phyloP scores from a whole-genome alignment of 2,329 filamentous ascomycete species.

The Pseudocercospora eumusae region DNA sequence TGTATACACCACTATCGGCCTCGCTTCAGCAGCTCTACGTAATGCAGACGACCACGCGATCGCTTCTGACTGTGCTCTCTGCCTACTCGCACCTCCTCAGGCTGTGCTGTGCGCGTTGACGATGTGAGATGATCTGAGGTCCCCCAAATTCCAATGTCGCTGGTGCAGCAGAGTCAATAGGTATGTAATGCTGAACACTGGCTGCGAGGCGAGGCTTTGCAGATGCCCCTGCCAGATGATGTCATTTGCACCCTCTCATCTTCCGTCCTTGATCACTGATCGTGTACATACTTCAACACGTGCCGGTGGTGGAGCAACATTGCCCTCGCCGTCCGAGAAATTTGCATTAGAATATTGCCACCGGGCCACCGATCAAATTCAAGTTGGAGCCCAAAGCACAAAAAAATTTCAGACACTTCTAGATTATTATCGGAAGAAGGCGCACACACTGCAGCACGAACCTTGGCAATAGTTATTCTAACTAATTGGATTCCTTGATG shows the following conservation, averaged over 20 bases:
- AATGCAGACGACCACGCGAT: neutral
- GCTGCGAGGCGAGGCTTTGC: no score
- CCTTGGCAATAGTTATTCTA: no score
- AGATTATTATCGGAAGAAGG: neutral
- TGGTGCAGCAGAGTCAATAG: no score
- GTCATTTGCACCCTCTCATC: neutral
- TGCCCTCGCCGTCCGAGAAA: neutral
- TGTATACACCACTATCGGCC: neutral
- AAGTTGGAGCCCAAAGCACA: neutral
- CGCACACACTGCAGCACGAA: no score
- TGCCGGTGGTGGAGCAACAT: neutral
- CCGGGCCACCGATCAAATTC: no score
- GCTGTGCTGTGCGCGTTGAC: neutral
- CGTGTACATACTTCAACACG: neutral
- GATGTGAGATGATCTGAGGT: neutral
- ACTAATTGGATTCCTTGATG: neutral
- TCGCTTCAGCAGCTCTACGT: constrained; percentile 1
- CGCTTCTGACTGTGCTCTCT: neutral
- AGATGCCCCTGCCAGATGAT: constrained; percentile 1
- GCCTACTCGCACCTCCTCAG: neutral
- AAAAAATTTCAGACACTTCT: no score
- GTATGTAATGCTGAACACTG: no score
- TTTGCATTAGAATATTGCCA: no score
- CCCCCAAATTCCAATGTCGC: constrained; percentile 1
- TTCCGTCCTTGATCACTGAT: no score